Evolutionary conservation across 768 basidiomycete species (phyloP).

Genomic region (Termitomyces sp.): DNA sequence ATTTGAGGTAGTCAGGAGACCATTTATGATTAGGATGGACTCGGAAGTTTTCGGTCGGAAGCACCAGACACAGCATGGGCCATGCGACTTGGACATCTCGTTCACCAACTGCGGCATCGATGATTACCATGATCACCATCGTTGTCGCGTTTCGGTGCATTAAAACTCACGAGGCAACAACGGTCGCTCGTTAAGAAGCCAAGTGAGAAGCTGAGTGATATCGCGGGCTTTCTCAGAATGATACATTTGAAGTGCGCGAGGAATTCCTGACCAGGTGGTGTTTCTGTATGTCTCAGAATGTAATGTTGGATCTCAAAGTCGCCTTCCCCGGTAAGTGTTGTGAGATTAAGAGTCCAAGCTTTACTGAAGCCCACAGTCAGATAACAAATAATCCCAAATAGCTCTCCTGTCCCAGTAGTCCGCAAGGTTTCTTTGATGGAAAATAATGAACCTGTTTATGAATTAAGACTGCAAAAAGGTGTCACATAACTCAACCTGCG

Average conservation of each 20-base stretch:
- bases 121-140: neutral
- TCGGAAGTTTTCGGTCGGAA: slow-evolving; percentile 14
- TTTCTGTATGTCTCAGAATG: neutral
- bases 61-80: slow-evolving; percentile 26
- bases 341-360: slow-evolving; percentile 45
- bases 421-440: neutral
- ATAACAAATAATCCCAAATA: slow-evolving; percentile 20
- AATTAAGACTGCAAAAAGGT: no score
- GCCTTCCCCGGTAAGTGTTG: slow-evolving; percentile 40
- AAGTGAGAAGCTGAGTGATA: slow-evolving; percentile 37
- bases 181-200: slow-evolving; percentile 62
- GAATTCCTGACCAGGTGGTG: no score
- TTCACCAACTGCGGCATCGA: neutral
- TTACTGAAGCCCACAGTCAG: slow-evolving; percentile 54
- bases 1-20: slow-evolving; percentile 32
- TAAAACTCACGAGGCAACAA: slow-evolving; percentile 14
- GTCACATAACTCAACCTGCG: no score
- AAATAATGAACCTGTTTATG: neutral
- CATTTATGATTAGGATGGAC: slow-evolving; percentile 9
- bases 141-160: neutral
- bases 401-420: slow-evolving; percentile 23
- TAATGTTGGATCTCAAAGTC: neutral
- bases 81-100: slow-evolving; percentile 15
- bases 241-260: no score
- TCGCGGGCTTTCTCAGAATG: slow-evolving; percentile 14